Conservation (phyloP, 2,329 filamentous ascomycete species). For the Colletotrichum eleusines region DNA sequence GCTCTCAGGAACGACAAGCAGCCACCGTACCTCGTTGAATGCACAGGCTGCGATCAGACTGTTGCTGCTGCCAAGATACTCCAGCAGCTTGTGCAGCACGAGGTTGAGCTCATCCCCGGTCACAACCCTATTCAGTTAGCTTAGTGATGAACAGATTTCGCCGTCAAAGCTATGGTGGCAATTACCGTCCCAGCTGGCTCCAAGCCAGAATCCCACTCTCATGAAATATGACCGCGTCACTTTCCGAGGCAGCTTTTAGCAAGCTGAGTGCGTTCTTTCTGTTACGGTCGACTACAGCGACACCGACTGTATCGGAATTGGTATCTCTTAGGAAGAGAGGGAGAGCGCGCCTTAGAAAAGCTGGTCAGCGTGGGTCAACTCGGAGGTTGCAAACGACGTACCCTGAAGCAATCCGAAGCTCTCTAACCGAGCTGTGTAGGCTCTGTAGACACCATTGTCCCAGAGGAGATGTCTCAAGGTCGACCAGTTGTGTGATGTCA, state of each 20-base stretch:
- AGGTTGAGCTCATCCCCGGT: conserved; percentile 88
- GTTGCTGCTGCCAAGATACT: conserved; percentile 88
- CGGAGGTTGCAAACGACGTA: conserved; percentile 52
- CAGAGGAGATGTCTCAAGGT: conserved; percentile 74
- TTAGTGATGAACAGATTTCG: conserved; percentile 13
- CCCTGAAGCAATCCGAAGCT: conserved; percentile 85
- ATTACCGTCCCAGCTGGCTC: conserved; percentile 81
- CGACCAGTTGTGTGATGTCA: conserved; percentile 67
- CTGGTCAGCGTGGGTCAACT: conserved; percentile 41
- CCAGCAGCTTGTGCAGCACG: conserved; percentile 83
- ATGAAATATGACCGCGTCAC: conserved; percentile 74
- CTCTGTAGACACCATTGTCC: conserved; percentile 87
- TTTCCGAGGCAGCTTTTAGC: conserved; percentile 78
- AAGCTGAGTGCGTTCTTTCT: conserved; percentile 77
- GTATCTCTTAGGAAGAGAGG: conserved; percentile 70
- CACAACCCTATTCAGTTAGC: conserved; percentile 64
- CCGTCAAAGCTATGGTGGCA: conserved; percentile 19
- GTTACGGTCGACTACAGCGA: conserved; percentile 69
- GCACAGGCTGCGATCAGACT: conserved; percentile 83
- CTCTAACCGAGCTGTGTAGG: conserved; percentile 84
- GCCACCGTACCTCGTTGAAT: conserved; percentile 76
- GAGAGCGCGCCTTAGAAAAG: conserved; percentile 66
- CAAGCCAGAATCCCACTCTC: conserved; percentile 90
- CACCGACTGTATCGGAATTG: conserved; percentile 49
- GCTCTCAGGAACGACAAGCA: conserved; percentile 14